Evolutionary conservation across 495 filamentous ascomycete genomes (phyloP).

Genomic region (Penicillium paxilli): DNA sequence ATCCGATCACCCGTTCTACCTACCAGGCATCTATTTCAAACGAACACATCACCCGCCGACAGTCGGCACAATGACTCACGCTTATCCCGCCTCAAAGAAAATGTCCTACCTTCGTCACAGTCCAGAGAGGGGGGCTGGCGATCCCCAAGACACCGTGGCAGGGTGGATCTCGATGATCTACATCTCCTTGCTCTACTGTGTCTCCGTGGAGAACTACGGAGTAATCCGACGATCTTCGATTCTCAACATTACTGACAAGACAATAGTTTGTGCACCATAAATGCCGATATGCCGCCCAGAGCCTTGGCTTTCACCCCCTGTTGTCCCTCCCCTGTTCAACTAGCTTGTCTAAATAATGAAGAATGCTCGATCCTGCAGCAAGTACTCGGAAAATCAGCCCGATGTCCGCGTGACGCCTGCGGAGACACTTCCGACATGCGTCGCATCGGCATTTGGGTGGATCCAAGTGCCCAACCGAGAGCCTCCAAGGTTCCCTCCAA

Average conservation of each 20-base stretch:
- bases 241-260: conserved; percentile 3
- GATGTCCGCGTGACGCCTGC: not conserved
- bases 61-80: not conserved
- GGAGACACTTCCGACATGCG: not conserved
- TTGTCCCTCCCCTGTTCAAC: not conserved
- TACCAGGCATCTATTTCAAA: not conserved
- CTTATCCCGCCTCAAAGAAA: no score
- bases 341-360: not conserved
- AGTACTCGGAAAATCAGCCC: not conserved
- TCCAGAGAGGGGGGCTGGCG: not conserved
- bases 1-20: not conserved
- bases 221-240: not conserved
- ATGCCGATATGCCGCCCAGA: conserved; percentile 3
- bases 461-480: not conserved
- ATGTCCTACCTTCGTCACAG: no score
- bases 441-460: not conserved
- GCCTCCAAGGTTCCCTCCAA: not conserved
- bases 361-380: not conserved
- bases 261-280: conserved; percentile 8
- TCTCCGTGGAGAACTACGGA: not conserved
- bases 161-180: not conserved
- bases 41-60: not conserved
- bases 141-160: not conserved
- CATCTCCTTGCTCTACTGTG: conserved; percentile 5
- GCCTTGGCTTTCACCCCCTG: conserved; percentile 3